These are phyloP conservation scores for Salinomyces thailandicus DNA, from an alignment of 2,329 filamentous ascomycete species.

Conservation along the genomic window DNA sequence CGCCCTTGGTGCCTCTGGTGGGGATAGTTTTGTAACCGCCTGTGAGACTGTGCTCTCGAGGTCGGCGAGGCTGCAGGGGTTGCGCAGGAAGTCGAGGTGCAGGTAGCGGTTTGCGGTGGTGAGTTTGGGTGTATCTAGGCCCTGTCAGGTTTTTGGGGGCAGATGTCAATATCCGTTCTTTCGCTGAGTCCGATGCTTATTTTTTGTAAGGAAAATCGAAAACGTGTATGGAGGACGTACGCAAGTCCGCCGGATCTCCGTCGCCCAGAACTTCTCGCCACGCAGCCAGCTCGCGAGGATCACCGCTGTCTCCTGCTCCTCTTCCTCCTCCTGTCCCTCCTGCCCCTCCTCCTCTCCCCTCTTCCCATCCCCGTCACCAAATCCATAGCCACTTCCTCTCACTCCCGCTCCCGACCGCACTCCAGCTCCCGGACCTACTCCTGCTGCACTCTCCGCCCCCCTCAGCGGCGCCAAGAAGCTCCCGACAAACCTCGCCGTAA, in stretches of 20 bases:
- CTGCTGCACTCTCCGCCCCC: neutral
- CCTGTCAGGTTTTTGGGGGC: no score
- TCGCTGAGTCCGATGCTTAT: no score
- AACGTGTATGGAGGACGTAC: conserved; percentile 9
- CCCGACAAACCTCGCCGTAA: conserved; percentile 43
- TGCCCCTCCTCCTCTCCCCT: no score
- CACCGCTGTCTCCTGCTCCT: conserved; percentile 33
- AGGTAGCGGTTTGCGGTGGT: conserved; percentile 42
- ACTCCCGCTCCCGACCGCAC: no score
- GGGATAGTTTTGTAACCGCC: conserved; percentile 5
- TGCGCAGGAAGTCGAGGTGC: conserved; percentile 61
- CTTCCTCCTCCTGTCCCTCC: no score
- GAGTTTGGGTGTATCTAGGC: no score
- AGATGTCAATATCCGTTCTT: no score
- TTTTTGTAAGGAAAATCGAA: neutral
- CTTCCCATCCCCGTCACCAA: conserved; percentile 11
- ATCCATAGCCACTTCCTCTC: no score
- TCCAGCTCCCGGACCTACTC: no score
- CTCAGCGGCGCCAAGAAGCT: conserved; percentile 29
- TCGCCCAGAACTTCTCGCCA: conserved; percentile 67
- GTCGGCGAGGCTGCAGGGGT: conserved; percentile 4
- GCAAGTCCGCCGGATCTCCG: conserved; percentile 38
- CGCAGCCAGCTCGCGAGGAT: conserved; percentile 76
- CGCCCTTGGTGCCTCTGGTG: neutral
- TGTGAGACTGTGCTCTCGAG: conserved; percentile 5